Evolutionary conservation across 2,329 filamentous ascomycete species (phyloP).

Genomic region (Lasiodiplodia citricola): DNA sequence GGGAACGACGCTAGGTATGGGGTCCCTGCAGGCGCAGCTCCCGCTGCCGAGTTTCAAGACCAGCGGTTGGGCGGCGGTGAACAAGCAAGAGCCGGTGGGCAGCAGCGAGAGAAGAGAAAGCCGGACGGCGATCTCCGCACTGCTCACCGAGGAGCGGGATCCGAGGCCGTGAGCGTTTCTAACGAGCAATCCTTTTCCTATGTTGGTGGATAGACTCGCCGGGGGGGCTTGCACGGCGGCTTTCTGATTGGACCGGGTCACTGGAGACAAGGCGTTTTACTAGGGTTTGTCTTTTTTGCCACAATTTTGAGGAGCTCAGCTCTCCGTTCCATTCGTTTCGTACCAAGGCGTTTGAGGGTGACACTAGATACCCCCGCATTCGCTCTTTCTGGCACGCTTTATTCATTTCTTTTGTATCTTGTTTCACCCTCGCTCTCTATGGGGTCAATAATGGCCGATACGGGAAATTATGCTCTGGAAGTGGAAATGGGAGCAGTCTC

Average conservation of each 20-base stretch:
- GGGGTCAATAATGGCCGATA: conserved; percentile 8
- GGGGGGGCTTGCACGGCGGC: neutral
- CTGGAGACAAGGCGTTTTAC: conserved; percentile 7
- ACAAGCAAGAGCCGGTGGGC: neutral
- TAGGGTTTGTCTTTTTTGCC: neutral
- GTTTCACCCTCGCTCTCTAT: conserved; percentile 11
- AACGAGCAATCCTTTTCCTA: conserved; percentile 7
- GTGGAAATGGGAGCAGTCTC: conserved; percentile 11
- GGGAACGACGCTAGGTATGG: conserved; percentile 8
- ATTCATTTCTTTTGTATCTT: conserved; percentile 12
- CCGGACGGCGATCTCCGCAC: conserved; percentile 17
- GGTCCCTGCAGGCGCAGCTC: conserved; percentile 12
- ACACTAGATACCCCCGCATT: conserved; percentile 3
- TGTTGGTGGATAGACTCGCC: conserved; percentile 8
- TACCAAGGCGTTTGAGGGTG: conserved; percentile 14
- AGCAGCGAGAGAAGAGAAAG: conserved; percentile 19
- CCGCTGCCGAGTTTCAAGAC: conserved; percentile 7
- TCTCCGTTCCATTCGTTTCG: conserved; percentile 19
- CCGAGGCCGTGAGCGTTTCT: conserved; percentile 10
- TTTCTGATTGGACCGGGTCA: conserved; percentile 4
- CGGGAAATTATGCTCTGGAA: neutral
- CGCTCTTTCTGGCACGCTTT: conserved; percentile 6
- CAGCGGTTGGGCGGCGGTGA: conserved; percentile 11
- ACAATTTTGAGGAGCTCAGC: neutral
- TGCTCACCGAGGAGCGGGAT: conserved; percentile 25